A percentile compares a stretch with the other conserved stretches of the same genome.
Conservation (phyloP, 2,329 filamentous ascomycete species). For the Cucurbitaria berberidis region DNA sequence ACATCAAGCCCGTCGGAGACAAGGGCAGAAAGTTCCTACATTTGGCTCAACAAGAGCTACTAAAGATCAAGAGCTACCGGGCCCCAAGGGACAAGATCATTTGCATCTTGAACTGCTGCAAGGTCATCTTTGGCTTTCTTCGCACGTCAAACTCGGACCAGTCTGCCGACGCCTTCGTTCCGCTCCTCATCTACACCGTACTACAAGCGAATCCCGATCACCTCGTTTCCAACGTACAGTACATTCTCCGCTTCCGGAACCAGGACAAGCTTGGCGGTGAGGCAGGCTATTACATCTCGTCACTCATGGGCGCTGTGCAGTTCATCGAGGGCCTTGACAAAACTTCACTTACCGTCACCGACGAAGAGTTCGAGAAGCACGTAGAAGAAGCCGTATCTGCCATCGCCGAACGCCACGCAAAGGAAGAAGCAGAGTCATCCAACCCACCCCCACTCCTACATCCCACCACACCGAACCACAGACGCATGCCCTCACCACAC, state of each 20-base stretch:
- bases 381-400: slow-evolving; percentile 96
- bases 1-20: slow-evolving; percentile 83
- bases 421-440: slow-evolving; percentile 41
- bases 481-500: slow-evolving; percentile 51
- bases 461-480: slow-evolving; percentile 37
- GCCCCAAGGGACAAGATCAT: slow-evolving; percentile 99
- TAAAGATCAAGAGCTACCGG: slow-evolving; percentile 96
- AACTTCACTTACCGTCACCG: slow-evolving; percentile 88
- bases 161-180: slow-evolving; percentile 94
- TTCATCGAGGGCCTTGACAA: slow-evolving; percentile 97
- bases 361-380: slow-evolving; percentile 93
- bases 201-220: slow-evolving; percentile 94
- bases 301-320: slow-evolving; percentile 91
- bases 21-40: slow-evolving; percentile 87
- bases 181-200: slow-evolving; percentile 89
- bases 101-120: slow-evolving; percentile 97
- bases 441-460: slow-evolving; percentile 23
- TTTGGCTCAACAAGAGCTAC: slow-evolving; percentile 89
- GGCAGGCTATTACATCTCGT: slow-evolving; percentile 96
- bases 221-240: slow-evolving; percentile 96
- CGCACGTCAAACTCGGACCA: slow-evolving; percentile 93
- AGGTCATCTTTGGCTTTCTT: slow-evolving; percentile 95
- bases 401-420: slow-evolving; percentile 85
- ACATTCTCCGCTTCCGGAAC: slow-evolving; percentile 94
- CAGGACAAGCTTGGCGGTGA: slow-evolving; percentile 98